Evolutionary conservation across 2,329 filamentous ascomycete genomes (phyloP).

Genomic region (Curvularia eragrostidis): DNA sequence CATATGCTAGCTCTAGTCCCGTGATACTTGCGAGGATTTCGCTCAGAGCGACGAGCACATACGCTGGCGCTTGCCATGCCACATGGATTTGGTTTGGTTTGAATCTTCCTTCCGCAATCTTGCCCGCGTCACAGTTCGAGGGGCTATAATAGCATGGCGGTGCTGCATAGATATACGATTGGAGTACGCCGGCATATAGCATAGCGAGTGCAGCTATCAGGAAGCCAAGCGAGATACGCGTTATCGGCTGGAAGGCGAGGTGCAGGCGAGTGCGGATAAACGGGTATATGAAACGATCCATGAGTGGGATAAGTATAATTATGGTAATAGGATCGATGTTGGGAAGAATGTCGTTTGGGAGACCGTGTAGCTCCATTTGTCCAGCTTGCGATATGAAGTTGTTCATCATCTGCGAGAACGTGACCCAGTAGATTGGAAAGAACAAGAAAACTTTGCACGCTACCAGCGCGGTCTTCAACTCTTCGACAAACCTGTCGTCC

Average conservation of each 20-base stretch:
- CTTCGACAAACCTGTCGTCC: slow-evolving; percentile 75
- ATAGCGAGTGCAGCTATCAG: slow-evolving; percentile 61
- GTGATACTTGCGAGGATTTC: slow-evolving; percentile 59
- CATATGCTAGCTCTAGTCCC: slow-evolving; percentile 57
- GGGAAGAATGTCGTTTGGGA: slow-evolving; percentile 58
- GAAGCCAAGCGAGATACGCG: slow-evolving; percentile 61
- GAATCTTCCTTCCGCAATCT: slow-evolving; percentile 38
- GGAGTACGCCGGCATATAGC: slow-evolving; percentile 63
- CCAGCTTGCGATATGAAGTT: slow-evolving; percentile 58
- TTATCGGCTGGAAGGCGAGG: slow-evolving; percentile 57
- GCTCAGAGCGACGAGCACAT: slow-evolving; percentile 54
- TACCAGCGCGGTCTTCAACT: slow-evolving; percentile 69
- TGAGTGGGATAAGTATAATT: slow-evolving; percentile 56
- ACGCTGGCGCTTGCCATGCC: slow-evolving; percentile 55
- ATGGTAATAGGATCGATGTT: slow-evolving; percentile 57
- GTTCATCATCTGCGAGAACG: slow-evolving; percentile 55
- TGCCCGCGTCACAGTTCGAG: slow-evolving; percentile 47
- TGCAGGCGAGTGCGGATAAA: slow-evolving; percentile 51
- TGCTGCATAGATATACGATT: slow-evolving; percentile 62
- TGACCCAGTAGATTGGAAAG: slow-evolving; percentile 57
- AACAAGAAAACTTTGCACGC: slow-evolving; percentile 73
- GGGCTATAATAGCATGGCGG: slow-evolving; percentile 61
- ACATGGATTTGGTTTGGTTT: slow-evolving; percentile 55
- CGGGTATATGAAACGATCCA: slow-evolving; percentile 56
- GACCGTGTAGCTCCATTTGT: slow-evolving; percentile 55